Base-by-base conservation (phyloP, 805 yeast genomes). In the Yamadazyma olivae region DNA sequence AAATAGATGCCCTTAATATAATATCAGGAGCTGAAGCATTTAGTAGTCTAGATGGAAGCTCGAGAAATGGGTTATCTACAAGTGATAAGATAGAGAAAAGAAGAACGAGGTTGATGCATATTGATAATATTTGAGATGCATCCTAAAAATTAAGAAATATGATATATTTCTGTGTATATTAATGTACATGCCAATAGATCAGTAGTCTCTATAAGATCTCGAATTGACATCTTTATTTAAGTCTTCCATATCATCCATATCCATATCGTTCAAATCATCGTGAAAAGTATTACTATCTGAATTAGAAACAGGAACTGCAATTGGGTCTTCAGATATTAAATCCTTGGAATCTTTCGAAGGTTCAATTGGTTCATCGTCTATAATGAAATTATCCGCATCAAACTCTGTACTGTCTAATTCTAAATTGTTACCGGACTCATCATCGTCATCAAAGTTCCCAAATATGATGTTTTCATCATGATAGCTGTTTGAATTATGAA, bases 21-120 rank as follows among this genome's bases (percentile, higher is more conserved):
- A 56, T 57, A 32, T 53, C 51, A 38, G 66, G 56, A 3, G 36
- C 37, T 18, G 51, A 46, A 19, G 27, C 50, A 7, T 53, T 46
- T 35, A 45, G 39, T 26, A 57, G 53, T 39, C 36, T 27, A 8
- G 26, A 47, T 26, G 61, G 62, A 5, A 44, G 45, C 36, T 15
- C 42, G 27, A 38, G 41, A 21, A 38, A 37, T 2, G 59, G 62
- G 6, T 40, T 59, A 23, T 35, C 50, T 4, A 50, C 59, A 1
- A 44, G 44, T 24, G 68, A 64, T 39, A 61, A 55, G 44, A 60
- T 68, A 9, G 73, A 68, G 44, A 68, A 64, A 51, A 57, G 74
- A 48, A 54, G 72, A 45, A 68, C 74, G 6, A 53, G 71, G 33
- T 45, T 67, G 41, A 49, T 66, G 56, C 66, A 54, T 41, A 49